Conservation (phyloP, 108 stramenopile species). For the Aureococcus anophagefferens region DNA sequence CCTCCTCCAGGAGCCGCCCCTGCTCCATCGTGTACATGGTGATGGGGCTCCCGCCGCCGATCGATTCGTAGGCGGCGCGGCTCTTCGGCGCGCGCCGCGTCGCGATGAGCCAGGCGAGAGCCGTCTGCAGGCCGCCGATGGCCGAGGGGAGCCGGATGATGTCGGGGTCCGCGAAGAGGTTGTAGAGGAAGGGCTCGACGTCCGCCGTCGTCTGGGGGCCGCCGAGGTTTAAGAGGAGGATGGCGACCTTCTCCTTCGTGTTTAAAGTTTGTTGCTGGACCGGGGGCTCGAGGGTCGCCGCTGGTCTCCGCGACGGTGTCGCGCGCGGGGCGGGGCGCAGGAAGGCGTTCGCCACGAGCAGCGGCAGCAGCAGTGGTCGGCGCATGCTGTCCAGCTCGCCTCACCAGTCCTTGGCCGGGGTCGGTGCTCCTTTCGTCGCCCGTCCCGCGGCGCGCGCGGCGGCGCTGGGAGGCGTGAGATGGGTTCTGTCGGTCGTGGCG, state of each 20-base stretch:
- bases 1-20: conserved; percentile 55
- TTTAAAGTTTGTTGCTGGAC: not conserved
- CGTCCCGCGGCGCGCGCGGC: too few relatives aligned
- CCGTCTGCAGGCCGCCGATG: conserved; percentile 62
- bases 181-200: conserved; percentile 69
- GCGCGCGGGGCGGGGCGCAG: too few relatives aligned
- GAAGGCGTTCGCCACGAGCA: too few relatives aligned
- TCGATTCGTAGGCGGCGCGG: conserved; percentile 80
- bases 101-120: conserved; percentile 70
- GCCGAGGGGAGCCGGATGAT: conserved; percentile 82
- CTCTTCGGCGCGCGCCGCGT: conserved; percentile 84
- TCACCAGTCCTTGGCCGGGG: too few relatives aligned
- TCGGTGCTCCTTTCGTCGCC: too few relatives aligned
- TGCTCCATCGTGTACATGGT: conserved; percentile 77
- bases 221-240: conserved; percentile 83
- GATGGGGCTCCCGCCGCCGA: conserved; percentile 94
- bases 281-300: too few relatives aligned
- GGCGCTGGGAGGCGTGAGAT: too few relatives aligned
- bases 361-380: too few relatives aligned
- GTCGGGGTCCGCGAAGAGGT: conserved; percentile 94
- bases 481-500: too few relatives aligned
- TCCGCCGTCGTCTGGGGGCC: conserved; percentile 83
- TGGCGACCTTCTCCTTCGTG: conserved; percentile 44
- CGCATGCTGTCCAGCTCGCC: too few relatives aligned
- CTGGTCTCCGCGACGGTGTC: too few relatives aligned